These are phyloP conservation scores for Quercus lobata DNA, from an alignment of 331 rosid genomes.

Conservation along the genomic window DNA sequence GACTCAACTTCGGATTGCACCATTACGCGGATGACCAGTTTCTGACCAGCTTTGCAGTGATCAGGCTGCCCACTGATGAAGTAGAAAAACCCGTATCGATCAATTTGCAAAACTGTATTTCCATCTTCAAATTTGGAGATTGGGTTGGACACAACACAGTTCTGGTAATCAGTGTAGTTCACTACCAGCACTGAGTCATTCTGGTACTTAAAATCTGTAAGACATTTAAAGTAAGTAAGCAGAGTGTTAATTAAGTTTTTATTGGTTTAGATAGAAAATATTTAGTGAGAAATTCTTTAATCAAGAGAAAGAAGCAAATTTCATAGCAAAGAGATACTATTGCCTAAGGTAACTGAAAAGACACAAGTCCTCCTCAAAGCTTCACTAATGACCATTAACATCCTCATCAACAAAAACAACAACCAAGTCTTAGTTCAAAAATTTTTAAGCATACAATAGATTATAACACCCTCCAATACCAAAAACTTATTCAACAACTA, in stretches of 20 bases:
- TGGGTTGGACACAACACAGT: conserved; percentile 5
- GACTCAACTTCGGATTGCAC: neutral
- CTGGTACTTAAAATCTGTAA: conserved; percentile 10
- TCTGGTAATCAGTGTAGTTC: conserved; percentile 17
- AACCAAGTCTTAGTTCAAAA: no score
- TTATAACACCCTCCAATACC: neutral
- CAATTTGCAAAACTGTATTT: neutral
- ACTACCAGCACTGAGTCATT: conserved; percentile 20
- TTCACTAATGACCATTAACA: no score
- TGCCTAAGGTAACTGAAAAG: no score
- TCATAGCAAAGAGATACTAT: neutral
- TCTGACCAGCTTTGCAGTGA: neutral
- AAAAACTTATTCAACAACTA: neutral
- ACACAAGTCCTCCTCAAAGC: no score
- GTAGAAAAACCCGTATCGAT: conserved; percentile 6
- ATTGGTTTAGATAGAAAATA: neutral
- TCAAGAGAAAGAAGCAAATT: neutral
- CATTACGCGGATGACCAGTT: conserved; percentile 9
- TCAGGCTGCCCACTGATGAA: conserved; percentile 16
- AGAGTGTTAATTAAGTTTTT: neutral
- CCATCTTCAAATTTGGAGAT: conserved; percentile 2
- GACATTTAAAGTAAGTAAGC: neutral
- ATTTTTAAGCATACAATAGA: no score
- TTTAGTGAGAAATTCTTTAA: neutral
- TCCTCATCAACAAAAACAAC: no score